These are phyloP conservation scores for Vavraia culicis DNA, from an alignment of 371 early-diverging fungal genomes.

Conservation along the genomic window DNA sequence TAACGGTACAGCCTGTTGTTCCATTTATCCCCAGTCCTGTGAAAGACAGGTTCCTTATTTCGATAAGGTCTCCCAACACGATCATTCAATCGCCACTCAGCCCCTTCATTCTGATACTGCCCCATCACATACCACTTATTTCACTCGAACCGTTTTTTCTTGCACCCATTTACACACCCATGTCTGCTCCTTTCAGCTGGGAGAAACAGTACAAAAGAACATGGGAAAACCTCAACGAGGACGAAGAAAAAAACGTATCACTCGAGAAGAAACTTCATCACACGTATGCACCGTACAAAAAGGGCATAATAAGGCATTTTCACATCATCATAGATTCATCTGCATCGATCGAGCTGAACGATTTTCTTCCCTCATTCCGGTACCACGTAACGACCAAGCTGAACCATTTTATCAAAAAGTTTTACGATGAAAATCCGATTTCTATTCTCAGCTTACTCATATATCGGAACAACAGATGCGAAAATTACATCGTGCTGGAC, in stretches of 20 bases:
- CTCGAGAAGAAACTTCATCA: background rate
- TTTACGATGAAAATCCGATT: conserved; percentile 26
- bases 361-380: conserved; percentile 28
- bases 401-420: conserved; percentile 8
- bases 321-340: conserved; percentile 28
- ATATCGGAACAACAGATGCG: background rate
- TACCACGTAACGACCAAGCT: conserved; percentile 4
- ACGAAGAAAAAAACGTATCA: conserved; percentile 5
- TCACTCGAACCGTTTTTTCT: too few species aligned
- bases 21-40: too few species aligned
- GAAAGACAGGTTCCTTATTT: too few species aligned
- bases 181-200: conserved; percentile 33
- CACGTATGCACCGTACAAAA: conserved; percentile 13
- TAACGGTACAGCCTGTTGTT: too few species aligned
- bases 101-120: too few species aligned
- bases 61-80: too few species aligned
- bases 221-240: conserved; percentile 20
- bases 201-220: conserved; percentile 35
- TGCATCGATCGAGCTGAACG: conserved; percentile 25
- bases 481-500: background rate
- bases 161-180: background rate
- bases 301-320: conserved; percentile 20
- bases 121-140: too few species aligned
- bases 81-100: too few species aligned
- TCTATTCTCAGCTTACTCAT: conserved; percentile 23